These are phyloP conservation scores for Bromus sterilis DNA, from an alignment of 176 grass and related monocot species.

Conservation along the genomic window DNA sequence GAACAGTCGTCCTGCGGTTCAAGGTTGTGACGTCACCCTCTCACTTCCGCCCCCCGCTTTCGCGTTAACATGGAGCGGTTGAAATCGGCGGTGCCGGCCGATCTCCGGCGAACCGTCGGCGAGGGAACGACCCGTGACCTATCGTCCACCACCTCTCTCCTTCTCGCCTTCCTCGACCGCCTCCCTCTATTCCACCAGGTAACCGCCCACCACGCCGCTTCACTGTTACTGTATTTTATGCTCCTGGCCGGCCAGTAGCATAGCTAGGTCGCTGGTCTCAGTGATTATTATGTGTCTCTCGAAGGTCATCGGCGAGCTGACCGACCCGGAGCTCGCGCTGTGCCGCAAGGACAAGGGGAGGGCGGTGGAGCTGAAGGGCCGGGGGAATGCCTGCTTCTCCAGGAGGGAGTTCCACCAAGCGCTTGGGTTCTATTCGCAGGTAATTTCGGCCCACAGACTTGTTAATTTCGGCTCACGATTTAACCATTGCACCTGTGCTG, in stretches of 20 bases:
- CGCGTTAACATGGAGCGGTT: slow-evolving; percentile 57
- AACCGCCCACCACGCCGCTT: neutral
- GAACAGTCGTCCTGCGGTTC: neutral
- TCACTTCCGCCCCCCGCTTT: neutral
- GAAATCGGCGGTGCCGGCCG: slow-evolving; percentile 61
- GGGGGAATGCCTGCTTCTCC: slow-evolving; percentile 68
- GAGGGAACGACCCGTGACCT: slow-evolving; percentile 49
- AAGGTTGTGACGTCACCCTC: slow-evolving; percentile 9
- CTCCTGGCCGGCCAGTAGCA: neutral
- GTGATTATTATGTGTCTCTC: neutral
- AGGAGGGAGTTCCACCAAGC: slow-evolving; percentile 54
- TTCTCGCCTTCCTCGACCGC: slow-evolving; percentile 47
- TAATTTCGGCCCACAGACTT: neutral
- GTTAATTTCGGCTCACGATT: neutral
- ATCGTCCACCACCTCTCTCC: slow-evolving; percentile 27
- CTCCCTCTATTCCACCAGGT: slow-evolving; percentile 77
- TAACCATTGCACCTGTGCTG: neutral
- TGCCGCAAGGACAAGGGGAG: slow-evolving; percentile 60
- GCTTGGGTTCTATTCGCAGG: slow-evolving; percentile 74
- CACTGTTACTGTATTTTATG: neutral
- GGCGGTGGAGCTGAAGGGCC: slow-evolving; percentile 56
- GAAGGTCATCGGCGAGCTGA: slow-evolving; percentile 56
- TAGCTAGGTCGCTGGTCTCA: slow-evolving; percentile 11
- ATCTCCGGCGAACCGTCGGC: slow-evolving; percentile 58
- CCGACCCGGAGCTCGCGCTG: slow-evolving; percentile 57